These are phyloP conservation scores for Neoboletus subvelutipes DNA, from an alignment of 768 basidiomycete genomes.

Conservation along the genomic window DNA sequence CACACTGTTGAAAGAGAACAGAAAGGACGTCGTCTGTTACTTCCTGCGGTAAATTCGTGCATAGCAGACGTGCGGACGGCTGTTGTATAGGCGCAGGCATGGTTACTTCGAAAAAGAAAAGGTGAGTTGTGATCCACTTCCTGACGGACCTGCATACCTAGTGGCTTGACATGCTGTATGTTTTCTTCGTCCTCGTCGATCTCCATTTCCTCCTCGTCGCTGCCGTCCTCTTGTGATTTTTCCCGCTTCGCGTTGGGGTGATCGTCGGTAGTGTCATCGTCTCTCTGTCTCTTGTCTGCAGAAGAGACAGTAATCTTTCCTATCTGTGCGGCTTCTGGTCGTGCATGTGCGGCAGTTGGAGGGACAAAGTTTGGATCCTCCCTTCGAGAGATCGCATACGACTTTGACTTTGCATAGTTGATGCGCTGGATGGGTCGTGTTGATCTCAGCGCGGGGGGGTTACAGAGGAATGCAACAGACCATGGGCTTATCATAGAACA, in stretches of 20 bases:
- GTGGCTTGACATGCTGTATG: conserved; percentile 38
- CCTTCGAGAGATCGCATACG: conserved; percentile 74
- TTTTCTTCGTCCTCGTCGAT: conserved; percentile 86
- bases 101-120: conserved; percentile 26
- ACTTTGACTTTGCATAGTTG: conserved; percentile 86
- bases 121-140: conserved; percentile 10
- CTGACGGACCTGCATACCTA: conserved; percentile 45
- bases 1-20: conserved; percentile 90
- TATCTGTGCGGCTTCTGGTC: conserved; percentile 43
- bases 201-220: conserved; percentile 89
- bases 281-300: conserved; percentile 65
- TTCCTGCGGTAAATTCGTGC: conserved; percentile 88
- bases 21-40: conserved; percentile 84
- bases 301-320: conserved; percentile 34
- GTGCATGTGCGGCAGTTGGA: conserved; percentile 64
- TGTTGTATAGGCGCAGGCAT: conserved; percentile 52
- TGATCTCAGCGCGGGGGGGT: conserved; percentile 5
- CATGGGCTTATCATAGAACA: conserved; percentile 90
- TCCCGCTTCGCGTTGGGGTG: conserved; percentile 66
- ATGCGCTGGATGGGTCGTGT: conserved; percentile 60
- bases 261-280: conserved; percentile 54
- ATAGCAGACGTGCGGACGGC: conserved; percentile 63
- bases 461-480: conserved; percentile 46
- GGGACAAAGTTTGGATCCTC: conserved; percentile 84
- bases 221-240: conserved; percentile 59